phyloP scores from a whole-genome alignment of 306 rosid genomes.

The Quercus robur region DNA sequence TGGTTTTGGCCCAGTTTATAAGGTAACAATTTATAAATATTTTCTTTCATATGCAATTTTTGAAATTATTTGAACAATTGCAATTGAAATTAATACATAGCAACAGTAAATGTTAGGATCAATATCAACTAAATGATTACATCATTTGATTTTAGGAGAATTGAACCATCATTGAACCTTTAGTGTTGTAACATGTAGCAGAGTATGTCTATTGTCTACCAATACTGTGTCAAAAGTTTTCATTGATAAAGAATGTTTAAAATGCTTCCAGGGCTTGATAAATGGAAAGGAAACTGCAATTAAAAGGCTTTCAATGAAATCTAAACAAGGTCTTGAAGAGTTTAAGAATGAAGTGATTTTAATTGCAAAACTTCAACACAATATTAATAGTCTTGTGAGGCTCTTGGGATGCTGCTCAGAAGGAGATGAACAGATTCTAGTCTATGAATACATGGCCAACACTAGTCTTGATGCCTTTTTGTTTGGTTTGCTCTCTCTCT shows the following conservation, averaged over 20 bases:
- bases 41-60: too few species aligned
- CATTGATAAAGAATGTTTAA: neutral
- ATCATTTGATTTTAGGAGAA: neutral
- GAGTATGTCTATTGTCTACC: conserved; percentile 10
- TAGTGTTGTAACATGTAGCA: too few species aligned
- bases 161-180: conserved; percentile 14
- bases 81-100: neutral
- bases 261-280: conserved; percentile 22
- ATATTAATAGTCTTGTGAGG: conserved; percentile 33
- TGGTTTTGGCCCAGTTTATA: conserved; percentile 31
- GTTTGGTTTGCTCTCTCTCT: conserved; percentile 25
- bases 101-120: neutral
- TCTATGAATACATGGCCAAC: conserved; percentile 40
- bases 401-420: conserved; percentile 38
- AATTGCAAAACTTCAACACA: conserved; percentile 35
- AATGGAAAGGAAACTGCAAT: conserved; percentile 33
- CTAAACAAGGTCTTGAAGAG: conserved; percentile 22
- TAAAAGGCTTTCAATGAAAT: conserved; percentile 25
- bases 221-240: neutral
- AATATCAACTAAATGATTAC: neutral
- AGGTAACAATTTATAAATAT: conserved; percentile 1
- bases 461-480: conserved; percentile 20
- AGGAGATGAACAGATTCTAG: conserved; percentile 30
- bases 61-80: neutral
- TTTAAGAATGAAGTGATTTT: conserved; percentile 21